Conservation (phyloP, 768 basidiomycete species). For the Mycena capillaripes region DNA sequence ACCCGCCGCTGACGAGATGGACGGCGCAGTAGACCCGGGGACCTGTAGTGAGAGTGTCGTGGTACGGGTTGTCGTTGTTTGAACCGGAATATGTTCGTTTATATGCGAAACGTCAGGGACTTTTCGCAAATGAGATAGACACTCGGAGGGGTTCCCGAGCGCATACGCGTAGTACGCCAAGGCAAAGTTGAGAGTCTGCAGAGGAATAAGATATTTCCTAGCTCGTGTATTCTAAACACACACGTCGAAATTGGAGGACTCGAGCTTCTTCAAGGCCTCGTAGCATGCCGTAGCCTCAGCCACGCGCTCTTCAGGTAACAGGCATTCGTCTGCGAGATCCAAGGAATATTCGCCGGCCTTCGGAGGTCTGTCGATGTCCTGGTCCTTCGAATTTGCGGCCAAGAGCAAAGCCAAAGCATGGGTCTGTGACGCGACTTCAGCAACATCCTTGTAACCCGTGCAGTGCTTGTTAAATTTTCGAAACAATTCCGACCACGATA, state of each 20-base stretch:
- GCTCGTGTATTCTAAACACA: constrained; percentile 46
- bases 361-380: constrained; percentile 65
- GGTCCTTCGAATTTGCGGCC: constrained; percentile 61
- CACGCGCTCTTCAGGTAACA: constrained; percentile 65
- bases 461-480: constrained; percentile 93
- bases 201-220: constrained; percentile 26
- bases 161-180: constrained; percentile 89
- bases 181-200: constrained; percentile 75
- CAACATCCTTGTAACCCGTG: constrained; percentile 68
- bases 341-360: constrained; percentile 53
- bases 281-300: constrained; percentile 73
- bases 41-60: constrained; percentile 54
- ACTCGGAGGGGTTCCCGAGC: constrained; percentile 73
- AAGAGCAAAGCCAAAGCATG: constrained; percentile 74
- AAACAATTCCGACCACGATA: constrained; percentile 85
- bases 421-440: constrained; percentile 77
- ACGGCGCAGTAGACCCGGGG: constrained; percentile 51
- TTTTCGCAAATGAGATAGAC: constrained; percentile 69
- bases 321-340: constrained; percentile 69
- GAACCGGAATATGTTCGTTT: constrained; percentile 65
- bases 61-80: constrained; percentile 58
- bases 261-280: constrained; percentile 63
- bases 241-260: constrained; percentile 70
- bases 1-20: constrained; percentile 64
- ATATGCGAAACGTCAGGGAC: constrained; percentile 69